phyloP scores from a whole-genome alignment of 78 protist genomes.

The Dictyostelium discoideum region DNA sequence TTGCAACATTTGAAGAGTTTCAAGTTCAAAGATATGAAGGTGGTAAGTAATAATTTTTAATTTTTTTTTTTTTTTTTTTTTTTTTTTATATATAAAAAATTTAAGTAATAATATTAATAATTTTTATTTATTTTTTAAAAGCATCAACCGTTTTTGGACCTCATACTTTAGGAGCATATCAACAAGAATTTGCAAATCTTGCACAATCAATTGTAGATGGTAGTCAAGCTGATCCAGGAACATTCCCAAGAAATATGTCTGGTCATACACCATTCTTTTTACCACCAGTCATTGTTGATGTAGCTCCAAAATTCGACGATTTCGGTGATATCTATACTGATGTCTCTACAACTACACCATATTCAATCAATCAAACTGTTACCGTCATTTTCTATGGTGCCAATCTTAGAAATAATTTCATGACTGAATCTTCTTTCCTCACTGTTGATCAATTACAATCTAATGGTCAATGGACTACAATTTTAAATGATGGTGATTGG shows the following conservation, averaged over 20 bases:
- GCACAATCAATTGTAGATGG: conserved; percentile 58
- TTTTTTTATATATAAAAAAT: too few relatives aligned
- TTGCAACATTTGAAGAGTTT: conserved; percentile 86
- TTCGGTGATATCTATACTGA: conserved; percentile 64
- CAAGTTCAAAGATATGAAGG: conserved; percentile 88
- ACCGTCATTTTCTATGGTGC: conserved; percentile 77
- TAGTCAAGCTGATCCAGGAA: conserved; percentile 29
- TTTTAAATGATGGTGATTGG: conserved; percentile 77
- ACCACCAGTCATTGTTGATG: conserved; percentile 81
- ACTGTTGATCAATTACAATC: conserved; percentile 44
- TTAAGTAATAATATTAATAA: too few relatives aligned
- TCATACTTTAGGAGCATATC: conserved; percentile 77
- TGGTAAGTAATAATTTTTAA: not conserved
- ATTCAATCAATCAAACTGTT: conserved; percentile 40
- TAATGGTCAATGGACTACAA: conserved; percentile 25
- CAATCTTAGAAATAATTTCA: conserved; percentile 79
- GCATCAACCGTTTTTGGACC: conserved; percentile 89
- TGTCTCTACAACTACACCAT: not conserved
- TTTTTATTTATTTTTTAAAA: too few relatives aligned
- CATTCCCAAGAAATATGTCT: conserved; percentile 72
- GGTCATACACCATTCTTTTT: conserved; percentile 54
- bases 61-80: too few relatives aligned
- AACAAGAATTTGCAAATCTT: conserved; percentile 76
- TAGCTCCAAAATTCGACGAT: conserved; percentile 57
- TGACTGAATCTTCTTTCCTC: conserved; percentile 64